Percentiles rank a stretch among this genome's conserved stretches.
Conservation (phyloP, 139 green algal species). For the Chlamydomonas sp. region DNA sequence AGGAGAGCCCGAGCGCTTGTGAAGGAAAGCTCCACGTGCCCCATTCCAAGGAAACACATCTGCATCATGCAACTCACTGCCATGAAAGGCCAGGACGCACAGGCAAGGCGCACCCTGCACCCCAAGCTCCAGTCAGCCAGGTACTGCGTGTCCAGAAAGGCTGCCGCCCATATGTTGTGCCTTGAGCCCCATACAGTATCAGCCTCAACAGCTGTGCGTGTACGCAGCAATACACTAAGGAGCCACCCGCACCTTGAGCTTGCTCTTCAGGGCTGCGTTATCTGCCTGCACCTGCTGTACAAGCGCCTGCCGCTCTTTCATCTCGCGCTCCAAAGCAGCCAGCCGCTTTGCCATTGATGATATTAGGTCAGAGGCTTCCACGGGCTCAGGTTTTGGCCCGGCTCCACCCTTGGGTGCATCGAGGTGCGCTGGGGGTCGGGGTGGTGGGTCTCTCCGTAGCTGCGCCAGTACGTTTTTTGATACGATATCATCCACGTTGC, state of each 20-base stretch:
- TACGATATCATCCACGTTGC: conserved; percentile 36
- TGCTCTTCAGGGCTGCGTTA: conserved; percentile 44
- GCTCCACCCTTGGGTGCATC: not conserved
- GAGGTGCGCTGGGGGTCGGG: not conserved
- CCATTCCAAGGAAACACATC: too few species aligned
- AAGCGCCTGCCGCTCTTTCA: conserved; percentile 21
- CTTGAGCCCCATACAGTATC: not conserved
- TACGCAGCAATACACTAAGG: not conserved
- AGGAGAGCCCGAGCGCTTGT: not conserved
- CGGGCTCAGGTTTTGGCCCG: not conserved
- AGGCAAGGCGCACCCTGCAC: too few species aligned
- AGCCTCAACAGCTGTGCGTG: not conserved
- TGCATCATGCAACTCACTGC: too few species aligned
- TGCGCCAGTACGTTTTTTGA: conserved; percentile 36
- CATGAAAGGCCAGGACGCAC: too few species aligned
- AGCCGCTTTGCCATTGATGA: conserved; percentile 54
- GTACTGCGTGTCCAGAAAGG: too few species aligned
- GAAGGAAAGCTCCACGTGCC: too few species aligned
- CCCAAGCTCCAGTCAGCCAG: too few species aligned
- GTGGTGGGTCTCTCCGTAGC: conserved; percentile 30
- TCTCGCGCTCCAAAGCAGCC: conserved; percentile 39
- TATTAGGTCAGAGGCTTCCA: conserved; percentile 45
- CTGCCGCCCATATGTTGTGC: too few species aligned
- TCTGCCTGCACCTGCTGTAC: conserved; percentile 41
- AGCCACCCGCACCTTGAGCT: conserved; percentile 5